Base-by-base conservation (phyloP, 164 flowering plant species). In the Hamamelis virginiana region DNA sequence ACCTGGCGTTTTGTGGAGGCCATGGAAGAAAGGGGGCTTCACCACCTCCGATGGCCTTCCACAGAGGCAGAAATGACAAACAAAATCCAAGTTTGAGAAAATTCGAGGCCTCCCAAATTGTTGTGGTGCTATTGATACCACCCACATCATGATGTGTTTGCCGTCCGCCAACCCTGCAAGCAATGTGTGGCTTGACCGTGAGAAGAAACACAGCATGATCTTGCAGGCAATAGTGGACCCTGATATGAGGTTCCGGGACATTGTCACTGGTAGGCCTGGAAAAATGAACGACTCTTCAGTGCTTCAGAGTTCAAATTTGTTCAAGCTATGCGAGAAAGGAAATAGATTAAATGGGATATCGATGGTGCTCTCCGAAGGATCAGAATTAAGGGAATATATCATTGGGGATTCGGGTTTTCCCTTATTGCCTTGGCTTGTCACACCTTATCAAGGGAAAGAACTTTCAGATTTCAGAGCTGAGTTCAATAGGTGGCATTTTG, bases 261-360 rank as follows among this genome's bases (percentile, higher is more conserved):
- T 91, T 44, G 88, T 90, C 67, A 86, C 96, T 9, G 98, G 98
- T 41, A 89, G 90, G 88, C 98, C 97, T 1, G 98, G 97, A n/a
- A 84, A 92, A 81, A 69, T 94, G 89, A 80, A 64, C 21, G 91
- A 88, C 12, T 75, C 76, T 9, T 25, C 60, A 5, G 80, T 86
- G 15, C 87, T 91, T 22, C 77, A 68, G 64, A 84, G 73, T 66
- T 91, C 97, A 26, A 83, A 75, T 22, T 87, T 94, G 68, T 87
- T 77, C 77, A 75, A 78, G 45, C 86, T 83, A 0, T 90, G 94
- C 51, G 83, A 87, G 48, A 76, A 81, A 38, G 91, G 86, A 22
- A 80, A 89, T 66, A 87, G 86, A 67, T 66, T 94, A 74, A 86
- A 86, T 73, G 97, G 98, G 59, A 81, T 80, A 56, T 80, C 43